A percentile compares a stretch with the other conserved stretches of the same genome.
These are phyloP conservation scores for Pleurotus citrinopileatus DNA, from an alignment of 768 basidiomycete genomes.

Conservation along the genomic window DNA sequence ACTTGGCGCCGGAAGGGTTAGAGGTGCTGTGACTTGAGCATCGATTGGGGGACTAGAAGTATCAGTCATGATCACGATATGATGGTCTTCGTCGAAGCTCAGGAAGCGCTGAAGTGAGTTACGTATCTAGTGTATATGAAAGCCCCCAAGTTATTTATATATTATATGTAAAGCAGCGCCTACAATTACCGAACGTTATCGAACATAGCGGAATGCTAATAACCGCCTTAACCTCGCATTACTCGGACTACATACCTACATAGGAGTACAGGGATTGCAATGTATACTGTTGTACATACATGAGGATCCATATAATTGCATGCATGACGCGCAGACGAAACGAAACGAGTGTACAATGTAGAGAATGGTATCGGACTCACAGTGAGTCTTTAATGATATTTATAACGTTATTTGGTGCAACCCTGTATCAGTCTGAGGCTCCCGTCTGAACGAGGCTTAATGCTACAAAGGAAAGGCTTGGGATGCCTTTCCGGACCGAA, in stretches of 20 bases:
- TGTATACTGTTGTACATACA: no score
- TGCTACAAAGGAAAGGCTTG: conserved; percentile 44
- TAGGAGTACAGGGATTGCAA: no score
- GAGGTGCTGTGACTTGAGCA: not conserved
- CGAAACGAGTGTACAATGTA: no score
- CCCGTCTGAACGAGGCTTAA: conserved; percentile 39
- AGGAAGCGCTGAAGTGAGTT: no score
- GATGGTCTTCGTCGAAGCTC: no score
- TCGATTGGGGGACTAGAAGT: not conserved
- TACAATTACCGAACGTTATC: not conserved
- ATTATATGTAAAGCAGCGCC: no score
- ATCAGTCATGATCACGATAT: not conserved
- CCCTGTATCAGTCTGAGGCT: conserved; percentile 2
- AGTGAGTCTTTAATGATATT: no score
- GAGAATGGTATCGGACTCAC: no score
- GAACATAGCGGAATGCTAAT: no score
- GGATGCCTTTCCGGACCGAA: conserved; percentile 39
- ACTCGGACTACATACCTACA: no score
- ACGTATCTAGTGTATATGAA: no score
- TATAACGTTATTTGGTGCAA: not conserved
- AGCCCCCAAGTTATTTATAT: not conserved
- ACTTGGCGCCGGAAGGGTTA: conserved; percentile 3
- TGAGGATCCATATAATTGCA: not conserved
- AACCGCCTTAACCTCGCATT: no score
- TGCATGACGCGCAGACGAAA: not conserved